Conservation (phyloP, 306 rosid genomes). For the Argentina anserina region DNA sequence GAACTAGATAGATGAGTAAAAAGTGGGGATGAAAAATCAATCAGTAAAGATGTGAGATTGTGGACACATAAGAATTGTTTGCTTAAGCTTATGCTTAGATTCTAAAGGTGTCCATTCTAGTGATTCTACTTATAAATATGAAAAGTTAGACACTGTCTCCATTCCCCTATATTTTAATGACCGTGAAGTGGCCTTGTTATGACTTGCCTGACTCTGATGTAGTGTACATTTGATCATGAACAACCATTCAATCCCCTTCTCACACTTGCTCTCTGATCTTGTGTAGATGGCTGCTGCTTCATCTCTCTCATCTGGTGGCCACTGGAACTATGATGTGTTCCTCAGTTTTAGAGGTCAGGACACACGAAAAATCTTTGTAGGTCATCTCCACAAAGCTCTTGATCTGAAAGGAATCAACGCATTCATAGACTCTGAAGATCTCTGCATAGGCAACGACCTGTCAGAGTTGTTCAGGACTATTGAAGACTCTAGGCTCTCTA, state of each 20-base stretch:
- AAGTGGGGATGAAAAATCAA: too few relatives aligned
- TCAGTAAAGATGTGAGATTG: too few relatives aligned
- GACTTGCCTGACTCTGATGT: background rate
- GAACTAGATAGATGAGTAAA: too few relatives aligned
- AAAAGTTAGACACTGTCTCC: too few relatives aligned
- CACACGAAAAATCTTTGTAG: background rate
- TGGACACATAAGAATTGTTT: too few relatives aligned
- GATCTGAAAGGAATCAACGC: background rate
- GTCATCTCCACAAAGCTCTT: conserved; percentile 9
- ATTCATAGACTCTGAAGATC: conserved; percentile 2
- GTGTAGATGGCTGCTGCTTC: background rate
- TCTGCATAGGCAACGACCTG: background rate
- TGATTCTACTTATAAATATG: too few relatives aligned
- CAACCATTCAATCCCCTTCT: background rate
- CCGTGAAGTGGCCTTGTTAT: background rate
- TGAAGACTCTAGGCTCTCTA: background rate
- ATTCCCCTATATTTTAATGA: too few relatives aligned
- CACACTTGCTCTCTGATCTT: background rate
- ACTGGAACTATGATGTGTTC: conserved; percentile 14
- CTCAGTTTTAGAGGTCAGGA: conserved; percentile 13
- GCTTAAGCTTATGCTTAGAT: too few relatives aligned
- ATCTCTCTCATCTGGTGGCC: background rate
- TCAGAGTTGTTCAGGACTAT: background rate
- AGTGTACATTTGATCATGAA: background rate
- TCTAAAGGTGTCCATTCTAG: too few relatives aligned